These are phyloP conservation scores for Tephrocybe sp. DNA, from an alignment of 768 basidiomycete genomes.

Conservation along the genomic window DNA sequence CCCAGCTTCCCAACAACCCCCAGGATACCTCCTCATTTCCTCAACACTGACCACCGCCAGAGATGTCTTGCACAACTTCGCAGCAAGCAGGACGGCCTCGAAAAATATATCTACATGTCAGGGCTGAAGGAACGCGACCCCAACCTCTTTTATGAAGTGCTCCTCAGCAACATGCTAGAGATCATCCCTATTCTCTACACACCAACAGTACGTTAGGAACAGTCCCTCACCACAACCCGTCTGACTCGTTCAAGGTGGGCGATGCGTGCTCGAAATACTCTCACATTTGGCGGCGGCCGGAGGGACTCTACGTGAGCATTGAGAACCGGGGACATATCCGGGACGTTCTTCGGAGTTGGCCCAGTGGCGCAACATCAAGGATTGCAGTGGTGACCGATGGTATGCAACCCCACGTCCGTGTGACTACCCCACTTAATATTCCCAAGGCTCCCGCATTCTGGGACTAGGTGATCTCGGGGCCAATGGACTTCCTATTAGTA, in stretches of 20 bases:
- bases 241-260: slow-evolving; percentile 44
- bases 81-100: slow-evolving; percentile 52
- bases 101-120: slow-evolving; percentile 71
- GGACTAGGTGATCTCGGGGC: slow-evolving; percentile 56
- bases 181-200: slow-evolving; percentile 73
- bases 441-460: slow-evolving; percentile 63
- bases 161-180: slow-evolving; percentile 62
- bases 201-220: slow-evolving; percentile 48
- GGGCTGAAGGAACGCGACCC: slow-evolving; percentile 62
- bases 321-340: slow-evolving; percentile 64
- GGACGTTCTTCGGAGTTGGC: slow-evolving; percentile 53
- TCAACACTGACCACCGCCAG: slow-evolving; percentile 48
- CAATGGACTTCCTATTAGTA: slow-evolving; percentile 57
- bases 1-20: slow-evolving; percentile 13
- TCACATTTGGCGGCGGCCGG: slow-evolving; percentile 64
- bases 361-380: slow-evolving; percentile 40
- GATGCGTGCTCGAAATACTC: slow-evolving; percentile 72
- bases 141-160: slow-evolving; percentile 62
- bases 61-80: slow-evolving; percentile 58
- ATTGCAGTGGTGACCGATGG: slow-evolving; percentile 83
- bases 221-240: too few species aligned
- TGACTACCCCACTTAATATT: neutral
- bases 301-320: slow-evolving; percentile 61
- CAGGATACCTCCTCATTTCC: slow-evolving; percentile 47
- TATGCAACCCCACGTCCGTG: slow-evolving; percentile 20